Base-by-base conservation (phyloP, 768 basidiomycete genomes). In the Russula griseocarnosa region DNA sequence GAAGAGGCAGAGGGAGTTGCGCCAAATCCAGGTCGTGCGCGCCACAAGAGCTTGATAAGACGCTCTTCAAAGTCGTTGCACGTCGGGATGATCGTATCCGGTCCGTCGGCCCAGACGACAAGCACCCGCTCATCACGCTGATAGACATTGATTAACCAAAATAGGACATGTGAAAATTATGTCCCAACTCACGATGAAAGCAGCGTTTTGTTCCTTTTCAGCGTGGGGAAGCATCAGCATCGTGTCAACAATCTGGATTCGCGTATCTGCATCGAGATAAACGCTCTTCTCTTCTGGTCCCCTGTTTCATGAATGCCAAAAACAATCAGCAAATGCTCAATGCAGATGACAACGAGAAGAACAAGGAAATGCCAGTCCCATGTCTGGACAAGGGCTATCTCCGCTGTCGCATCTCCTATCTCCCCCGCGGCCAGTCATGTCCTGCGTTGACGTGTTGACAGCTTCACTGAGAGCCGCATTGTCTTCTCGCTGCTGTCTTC, bases 51-150 rank as follows among this genome's bases (percentile, higher is more conserved):
- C 58, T 78, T 78, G 68, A 85, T 83, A 72, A 85, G 81, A 56
- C 81, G 76, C 63, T 83, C 79, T 67, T 85, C 84, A 59, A 85
- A 81, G 66, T 83, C 82, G 64, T 76, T 76, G 55, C 74, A 77
- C 36, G 74, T 78, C 54, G 79, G 74, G 61, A 94, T 84, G 73
- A 94, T 88, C 67, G 79, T 81, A 71, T 92, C 89, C 51, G 93
- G 79, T 0, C 83, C 81, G 71, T 92, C 88, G 22, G 87, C 85
- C 92, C 92, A 94, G 66, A 94, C 85, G 65, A 94, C 82, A 60
- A 94, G 80, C 20, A 90, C 88, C 44, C 88, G 83, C 72, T 94
- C 92, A 72, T 92, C 88, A 52, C 92, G 83, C 87, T 88, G 4
- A 42, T n/a, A 20, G 58, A 13, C 14, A 53, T 16, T 6, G 2